A percentile compares a stretch with the other conserved stretches of the same genome.
phyloP scores from a whole-genome alignment of 2,329 filamentous ascomycete genomes.

The Diplodia corticola region DNA sequence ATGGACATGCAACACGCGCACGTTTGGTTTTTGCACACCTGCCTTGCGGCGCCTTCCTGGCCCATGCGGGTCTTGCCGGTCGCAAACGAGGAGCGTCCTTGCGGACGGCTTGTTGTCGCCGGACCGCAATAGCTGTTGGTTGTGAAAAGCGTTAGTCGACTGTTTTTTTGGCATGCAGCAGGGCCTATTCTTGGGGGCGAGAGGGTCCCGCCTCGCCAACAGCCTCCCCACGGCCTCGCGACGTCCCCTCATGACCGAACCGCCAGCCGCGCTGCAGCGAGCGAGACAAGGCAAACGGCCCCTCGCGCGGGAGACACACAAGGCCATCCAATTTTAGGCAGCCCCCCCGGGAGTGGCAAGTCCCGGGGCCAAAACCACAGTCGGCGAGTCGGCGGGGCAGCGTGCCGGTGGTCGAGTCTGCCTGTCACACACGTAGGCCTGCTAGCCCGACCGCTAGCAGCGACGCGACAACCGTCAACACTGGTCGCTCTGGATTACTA shows the following conservation, averaged over 20 bases:
- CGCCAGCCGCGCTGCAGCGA: not conserved
- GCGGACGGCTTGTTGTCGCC: not conserved
- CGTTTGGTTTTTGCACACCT: conserved; percentile 17
- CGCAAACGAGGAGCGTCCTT: conserved; percentile 13
- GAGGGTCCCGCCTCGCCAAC: not conserved
- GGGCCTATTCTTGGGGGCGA: conserved; percentile 9
- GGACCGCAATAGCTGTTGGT: not conserved
- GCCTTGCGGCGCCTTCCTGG: not conserved
- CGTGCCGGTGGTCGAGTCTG: not conserved
- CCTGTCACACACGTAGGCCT: not conserved
- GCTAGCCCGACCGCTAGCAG: not conserved
- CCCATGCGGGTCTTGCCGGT: conserved; percentile 4
- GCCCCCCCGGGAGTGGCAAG: conserved; percentile 5
- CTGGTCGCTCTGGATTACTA: no score
- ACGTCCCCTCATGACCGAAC: conserved; percentile 8
- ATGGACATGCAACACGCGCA: conserved; percentile 8
- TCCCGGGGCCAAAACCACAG: conserved; percentile 8
- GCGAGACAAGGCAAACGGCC: conserved; percentile 16
- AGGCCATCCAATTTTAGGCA: conserved; percentile 8
- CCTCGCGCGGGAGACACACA: conserved; percentile 7
- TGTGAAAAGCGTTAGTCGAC: not conserved
- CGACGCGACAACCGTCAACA: not conserved
- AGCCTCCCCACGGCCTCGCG: not conserved
- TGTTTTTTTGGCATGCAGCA: not conserved
- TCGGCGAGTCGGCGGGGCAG: conserved; percentile 6